These are phyloP conservation scores for Ceratobasidium sp. DNA, from an alignment of 1,284 basidiomycete species.

Conservation along the genomic window DNA sequence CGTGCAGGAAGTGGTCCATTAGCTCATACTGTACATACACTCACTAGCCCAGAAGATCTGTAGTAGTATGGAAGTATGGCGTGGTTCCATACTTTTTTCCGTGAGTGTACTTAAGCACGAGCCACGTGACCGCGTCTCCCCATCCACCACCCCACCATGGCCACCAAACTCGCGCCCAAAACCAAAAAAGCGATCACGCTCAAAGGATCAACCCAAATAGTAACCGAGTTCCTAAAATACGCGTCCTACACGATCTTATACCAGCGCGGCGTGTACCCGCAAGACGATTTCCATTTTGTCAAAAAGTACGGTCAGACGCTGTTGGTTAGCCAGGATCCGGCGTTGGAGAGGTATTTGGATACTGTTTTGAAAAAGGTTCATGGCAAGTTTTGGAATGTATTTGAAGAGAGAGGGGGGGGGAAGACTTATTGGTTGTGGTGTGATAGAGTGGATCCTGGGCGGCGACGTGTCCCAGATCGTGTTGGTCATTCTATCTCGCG, in stretches of 20 bases:
- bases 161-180: conserved; percentile 45
- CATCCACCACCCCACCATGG: conserved; percentile 16
- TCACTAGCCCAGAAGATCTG: no score
- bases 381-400: conserved; percentile 68
- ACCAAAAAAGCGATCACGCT: conserved; percentile 81
- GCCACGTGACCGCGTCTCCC: conserved; percentile 13
- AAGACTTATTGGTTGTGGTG: neutral
- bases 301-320: conserved; percentile 99
- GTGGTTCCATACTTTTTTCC: no score
- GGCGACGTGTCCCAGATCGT: conserved; percentile 94
- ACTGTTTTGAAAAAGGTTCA: conserved; percentile 93
- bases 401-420: neutral
- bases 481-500: conserved; percentile 95
- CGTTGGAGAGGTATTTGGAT: conserved; percentile 91
- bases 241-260: conserved; percentile 83
- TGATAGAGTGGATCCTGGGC: conserved; percentile 89
- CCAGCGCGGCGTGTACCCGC: conserved; percentile 96
- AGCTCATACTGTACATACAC: no score
- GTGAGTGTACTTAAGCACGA: no score
- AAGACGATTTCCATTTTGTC: conserved; percentile 99
- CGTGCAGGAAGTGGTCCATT: no score
- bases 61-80: no score
- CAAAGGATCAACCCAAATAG: conserved; percentile 95
- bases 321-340: conserved; percentile 93
- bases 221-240: conserved; percentile 98